phyloP scores from a whole-genome alignment of 2,329 filamentous ascomycete species.

The Neoarthrinium moseri region DNA sequence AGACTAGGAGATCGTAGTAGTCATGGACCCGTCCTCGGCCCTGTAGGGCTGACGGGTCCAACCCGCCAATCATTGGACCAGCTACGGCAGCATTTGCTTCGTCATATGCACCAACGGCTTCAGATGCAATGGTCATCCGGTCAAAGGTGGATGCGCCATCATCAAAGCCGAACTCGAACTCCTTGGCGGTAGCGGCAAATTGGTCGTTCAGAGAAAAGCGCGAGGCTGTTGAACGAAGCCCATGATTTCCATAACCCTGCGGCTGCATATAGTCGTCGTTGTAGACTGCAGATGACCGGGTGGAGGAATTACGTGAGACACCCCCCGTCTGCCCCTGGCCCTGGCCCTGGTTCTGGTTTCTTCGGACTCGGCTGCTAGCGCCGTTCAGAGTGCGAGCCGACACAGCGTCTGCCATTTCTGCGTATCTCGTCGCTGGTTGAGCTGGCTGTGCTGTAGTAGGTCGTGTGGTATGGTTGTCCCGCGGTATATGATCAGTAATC shows the following conservation, averaged over 20 bases:
- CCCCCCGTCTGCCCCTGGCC: too few species aligned
- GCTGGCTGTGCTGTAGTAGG: too few species aligned
- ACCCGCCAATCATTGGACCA: slow-evolving; percentile 7
- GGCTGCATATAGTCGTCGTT: slow-evolving; percentile 9
- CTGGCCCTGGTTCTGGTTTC: slow-evolving; percentile 1
- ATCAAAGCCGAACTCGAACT: slow-evolving; percentile 47
- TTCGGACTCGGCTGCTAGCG: slow-evolving; percentile 2
- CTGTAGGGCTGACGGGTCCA: background rate
- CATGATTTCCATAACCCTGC: slow-evolving; percentile 7
- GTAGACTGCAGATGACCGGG: slow-evolving; percentile 10
- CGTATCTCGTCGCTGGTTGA: too few species aligned
- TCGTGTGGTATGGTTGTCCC: too few species aligned
- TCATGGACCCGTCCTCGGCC: slow-evolving; percentile 25
- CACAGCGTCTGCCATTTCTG: slow-evolving; percentile 1
- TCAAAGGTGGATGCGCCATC: slow-evolving; percentile 44
- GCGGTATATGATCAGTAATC: too few species aligned
- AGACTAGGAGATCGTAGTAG: slow-evolving; percentile 44
- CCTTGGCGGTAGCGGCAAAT: slow-evolving; percentile 44
- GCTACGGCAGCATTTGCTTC: background rate
- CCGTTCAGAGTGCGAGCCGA: background rate
- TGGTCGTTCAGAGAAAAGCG: slow-evolving; percentile 47
- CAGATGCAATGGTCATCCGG: slow-evolving; percentile 22
- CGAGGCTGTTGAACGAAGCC: slow-evolving; percentile 35
- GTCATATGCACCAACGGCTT: slow-evolving; percentile 6
- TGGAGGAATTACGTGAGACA: slow-evolving; percentile 11